A percentile compares a stretch with the other conserved stretches of the same genome.
Evolutionary conservation across 495 filamentous ascomycete species (phyloP).

Genomic region (Penicillium argentinense): DNA sequence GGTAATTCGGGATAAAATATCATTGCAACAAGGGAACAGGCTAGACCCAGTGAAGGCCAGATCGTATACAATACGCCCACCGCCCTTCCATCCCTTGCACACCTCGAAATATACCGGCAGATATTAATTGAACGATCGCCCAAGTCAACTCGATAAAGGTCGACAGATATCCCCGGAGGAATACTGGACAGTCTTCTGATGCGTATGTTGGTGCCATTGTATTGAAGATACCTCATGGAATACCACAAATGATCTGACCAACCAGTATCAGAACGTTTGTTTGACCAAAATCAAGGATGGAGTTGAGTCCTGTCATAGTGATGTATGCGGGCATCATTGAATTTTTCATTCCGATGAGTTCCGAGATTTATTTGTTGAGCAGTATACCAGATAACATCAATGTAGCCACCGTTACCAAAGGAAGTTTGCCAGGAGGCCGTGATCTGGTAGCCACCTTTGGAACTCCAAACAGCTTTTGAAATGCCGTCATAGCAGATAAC

Average conservation of each 20-base stretch:
- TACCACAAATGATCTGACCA: slow-evolving; percentile 73
- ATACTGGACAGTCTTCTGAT: slow-evolving; percentile 73
- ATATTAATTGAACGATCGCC: slow-evolving; percentile 75
- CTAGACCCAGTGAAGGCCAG: slow-evolving; percentile 84
- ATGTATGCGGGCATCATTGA: slow-evolving; percentile 68
- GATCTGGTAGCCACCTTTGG: no score
- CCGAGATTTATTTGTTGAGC: slow-evolving; percentile 74
- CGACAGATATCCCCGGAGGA: slow-evolving; percentile 70
- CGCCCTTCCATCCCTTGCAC: slow-evolving; percentile 57
- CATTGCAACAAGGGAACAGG: slow-evolving; percentile 71
- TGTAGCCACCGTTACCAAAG: slow-evolving; percentile 63
- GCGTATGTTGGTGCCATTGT: slow-evolving; percentile 78
- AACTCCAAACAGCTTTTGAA: slow-evolving; percentile 74
- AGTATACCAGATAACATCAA: slow-evolving; percentile 71
- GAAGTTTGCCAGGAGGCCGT: slow-evolving; percentile 66
- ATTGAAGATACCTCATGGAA: slow-evolving; percentile 82
- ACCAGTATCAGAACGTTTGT: slow-evolving; percentile 67
- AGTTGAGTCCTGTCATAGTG: slow-evolving; percentile 64
- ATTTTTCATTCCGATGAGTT: slow-evolving; percentile 70
- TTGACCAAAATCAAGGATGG: slow-evolving; percentile 75
- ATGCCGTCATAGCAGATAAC: slow-evolving; percentile 50
- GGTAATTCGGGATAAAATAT: slow-evolving; percentile 58
- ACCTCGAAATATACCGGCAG: slow-evolving; percentile 66
- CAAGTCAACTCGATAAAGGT: slow-evolving; percentile 83
- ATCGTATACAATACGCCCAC: slow-evolving; percentile 70